A percentile compares a stretch with the other conserved stretches of the same genome.
Conservation (phyloP, 345 rosid species). For the Litchi chinensis region DNA sequence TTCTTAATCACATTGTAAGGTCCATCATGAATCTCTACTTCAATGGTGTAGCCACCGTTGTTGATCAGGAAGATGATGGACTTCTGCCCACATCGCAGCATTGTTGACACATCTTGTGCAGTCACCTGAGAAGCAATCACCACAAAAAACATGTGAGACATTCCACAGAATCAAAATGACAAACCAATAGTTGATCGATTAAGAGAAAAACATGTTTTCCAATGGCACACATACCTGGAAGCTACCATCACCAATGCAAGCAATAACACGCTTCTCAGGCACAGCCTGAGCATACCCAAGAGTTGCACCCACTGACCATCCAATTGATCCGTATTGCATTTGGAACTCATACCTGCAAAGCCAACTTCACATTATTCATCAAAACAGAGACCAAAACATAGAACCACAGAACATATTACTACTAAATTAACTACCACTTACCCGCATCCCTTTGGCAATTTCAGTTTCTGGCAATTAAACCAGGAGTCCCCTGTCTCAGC, state of each 20-base stretch:
- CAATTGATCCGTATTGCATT: conserved; percentile 90
- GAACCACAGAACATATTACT: background rate
- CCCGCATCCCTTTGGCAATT: conserved; percentile 77
- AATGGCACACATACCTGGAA: conserved; percentile 54
- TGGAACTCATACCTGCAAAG: conserved; percentile 73
- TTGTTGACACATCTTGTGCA: conserved; percentile 76
- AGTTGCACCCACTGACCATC: conserved; percentile 88
- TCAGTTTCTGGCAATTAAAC: conserved; percentile 87
- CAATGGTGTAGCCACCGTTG: conserved; percentile 85
- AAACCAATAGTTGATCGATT: background rate
- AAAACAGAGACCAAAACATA: background rate
- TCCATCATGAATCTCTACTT: conserved; percentile 85
- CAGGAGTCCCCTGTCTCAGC: conserved; percentile 92
- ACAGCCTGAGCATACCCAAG: conserved; percentile 85
- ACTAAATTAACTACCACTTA: conserved; percentile 23
- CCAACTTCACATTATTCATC: conserved; percentile 2
- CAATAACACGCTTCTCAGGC: conserved; percentile 71
- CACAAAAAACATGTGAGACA: background rate
- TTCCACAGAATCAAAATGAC: background rate
- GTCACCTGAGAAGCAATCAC: conserved; percentile 50
- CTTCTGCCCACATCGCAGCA: conserved; percentile 66
- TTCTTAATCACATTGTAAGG: conserved; percentile 88
- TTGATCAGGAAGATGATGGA: conserved; percentile 74
- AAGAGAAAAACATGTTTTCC: background rate
- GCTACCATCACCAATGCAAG: conserved; percentile 88